Percentiles rank a stretch among this genome's conserved stretches.
These are phyloP conservation scores for Desmodesmus armatus DNA, from an alignment of 139 green algal genomes.

Conservation along the genomic window DNA sequence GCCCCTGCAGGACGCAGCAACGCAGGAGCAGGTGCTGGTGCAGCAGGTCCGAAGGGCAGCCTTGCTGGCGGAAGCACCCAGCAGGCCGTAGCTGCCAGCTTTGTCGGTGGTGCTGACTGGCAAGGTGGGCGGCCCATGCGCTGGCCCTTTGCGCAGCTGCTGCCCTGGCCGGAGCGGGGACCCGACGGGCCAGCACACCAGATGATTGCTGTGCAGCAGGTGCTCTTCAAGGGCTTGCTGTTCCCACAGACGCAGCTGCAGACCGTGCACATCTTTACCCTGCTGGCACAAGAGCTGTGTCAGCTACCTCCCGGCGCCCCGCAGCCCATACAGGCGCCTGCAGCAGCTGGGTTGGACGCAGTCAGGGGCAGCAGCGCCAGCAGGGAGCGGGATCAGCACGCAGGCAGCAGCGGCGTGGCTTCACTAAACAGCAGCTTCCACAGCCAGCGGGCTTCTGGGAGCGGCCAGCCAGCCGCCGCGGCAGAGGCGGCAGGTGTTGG, in stretches of 20 bases:
- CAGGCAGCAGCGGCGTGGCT: not conserved
- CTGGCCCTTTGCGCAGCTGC: slow-evolving; percentile 15
- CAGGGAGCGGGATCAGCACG: not conserved
- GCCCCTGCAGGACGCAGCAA: slow-evolving; percentile 40
- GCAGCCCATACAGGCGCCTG: not conserved
- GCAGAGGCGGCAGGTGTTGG: no score
- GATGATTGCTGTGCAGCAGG: slow-evolving; percentile 75
- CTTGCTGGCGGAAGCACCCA: slow-evolving; percentile 3
- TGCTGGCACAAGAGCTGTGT: slow-evolving; percentile 43
- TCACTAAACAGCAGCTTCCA: not conserved
- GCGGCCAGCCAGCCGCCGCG: no score
- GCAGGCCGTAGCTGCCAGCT: slow-evolving; percentile 5
- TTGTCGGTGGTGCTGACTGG: slow-evolving; percentile 30
- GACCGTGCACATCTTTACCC: slow-evolving; percentile 64
- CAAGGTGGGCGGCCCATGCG: slow-evolving; percentile 14
- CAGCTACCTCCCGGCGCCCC: slow-evolving; percentile 13
- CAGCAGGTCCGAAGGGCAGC: not conserved
- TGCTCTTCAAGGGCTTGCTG: slow-evolving; percentile 88
- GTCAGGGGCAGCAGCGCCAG: not conserved
- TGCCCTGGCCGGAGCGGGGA: slow-evolving; percentile 20
- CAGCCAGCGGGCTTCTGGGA: no score
- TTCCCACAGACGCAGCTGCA: slow-evolving; percentile 69
- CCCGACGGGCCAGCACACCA: slow-evolving; percentile 32
- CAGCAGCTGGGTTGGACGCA: not conserved
- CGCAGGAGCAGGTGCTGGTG: slow-evolving; percentile 43